Base-by-base conservation (phyloP, 2,329 filamentous ascomycete species). In the Aplosporella prunicola region DNA sequence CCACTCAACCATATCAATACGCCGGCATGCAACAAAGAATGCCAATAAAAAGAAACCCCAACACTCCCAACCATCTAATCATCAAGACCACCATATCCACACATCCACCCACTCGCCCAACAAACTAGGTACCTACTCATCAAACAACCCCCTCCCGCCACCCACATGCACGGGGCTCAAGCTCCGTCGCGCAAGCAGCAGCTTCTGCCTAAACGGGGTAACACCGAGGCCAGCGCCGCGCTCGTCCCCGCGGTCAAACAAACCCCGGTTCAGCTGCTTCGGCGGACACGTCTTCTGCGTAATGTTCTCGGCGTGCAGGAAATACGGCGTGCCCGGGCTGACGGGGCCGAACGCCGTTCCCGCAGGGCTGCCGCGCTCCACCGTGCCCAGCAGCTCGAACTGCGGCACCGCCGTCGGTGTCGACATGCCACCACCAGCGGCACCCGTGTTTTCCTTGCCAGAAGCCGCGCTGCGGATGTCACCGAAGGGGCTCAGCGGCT, bases 221-320 rank as follows among this genome's bases (percentile, higher is more conserved):
- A 32, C 31, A 2, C 18, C 31, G 9, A 20, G 6, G 2, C 11
- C 17, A 2, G 14, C 30, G 9, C 23, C 32, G 9, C 4, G 16
- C 15, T 16, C 18, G 3, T 20, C 13, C 14, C 25, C 29, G 7
- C 32, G 11, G 3, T 36, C 32, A 24, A 48, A 47, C 16, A 47
- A 10, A 9, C 36, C 31, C 24, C 31, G 35, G 9, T 34, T 26
- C 15, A 11, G 20, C 47, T 69, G 66, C 49, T 74, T 74, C 1
- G 70, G 68, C 1, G 72, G 72, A 40, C 68, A 70, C 1, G 71
- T 74, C 49, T 69, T 64, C 39, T 72, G 69, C 3, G 67, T 58
- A 11, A 70, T 46, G 23, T 57, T 56, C 43, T 56, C 55, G 24
- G 57, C 61, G 43, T 62, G 61, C 16, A 62, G 52, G 43, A 63